Evolutionary conservation across 192 early-diverging fungal species (phyloP).

Genomic region (Umbelopsis sp.): DNA sequence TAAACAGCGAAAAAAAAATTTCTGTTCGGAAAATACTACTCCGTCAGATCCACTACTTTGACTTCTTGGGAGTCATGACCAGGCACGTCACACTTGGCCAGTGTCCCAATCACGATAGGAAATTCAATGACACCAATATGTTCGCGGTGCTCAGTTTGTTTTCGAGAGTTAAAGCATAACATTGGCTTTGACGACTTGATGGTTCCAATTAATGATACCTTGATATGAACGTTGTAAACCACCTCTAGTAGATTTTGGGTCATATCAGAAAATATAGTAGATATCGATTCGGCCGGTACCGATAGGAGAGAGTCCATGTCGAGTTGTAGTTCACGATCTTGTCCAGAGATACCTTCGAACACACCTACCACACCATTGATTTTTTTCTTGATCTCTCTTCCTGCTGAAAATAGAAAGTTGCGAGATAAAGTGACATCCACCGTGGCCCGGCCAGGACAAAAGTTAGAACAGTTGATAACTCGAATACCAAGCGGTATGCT

Average conservation of each 20-base stretch:
- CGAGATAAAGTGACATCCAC: neutral
- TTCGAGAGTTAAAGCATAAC: neutral
- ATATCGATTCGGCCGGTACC: neutral
- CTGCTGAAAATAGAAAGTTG: neutral
- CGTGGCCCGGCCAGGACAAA: neutral
- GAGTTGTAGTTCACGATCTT: neutral
- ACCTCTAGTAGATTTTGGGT: neutral
- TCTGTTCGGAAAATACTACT: too few species aligned
- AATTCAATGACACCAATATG: neutral
- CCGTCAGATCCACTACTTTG: neutral
- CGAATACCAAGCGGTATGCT: neutral
- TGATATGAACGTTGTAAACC: conserved; percentile 1
- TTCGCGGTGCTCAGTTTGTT: neutral
- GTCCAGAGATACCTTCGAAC: neutral
- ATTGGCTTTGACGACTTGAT: neutral
- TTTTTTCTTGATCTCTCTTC: neutral
- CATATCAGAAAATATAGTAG: conserved; percentile 4
- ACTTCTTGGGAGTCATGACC: neutral
- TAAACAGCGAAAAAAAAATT: too few species aligned
- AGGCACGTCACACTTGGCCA: neutral
- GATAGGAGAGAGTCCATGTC: conserved; percentile 7
- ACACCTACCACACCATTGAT: conserved; percentile 8
- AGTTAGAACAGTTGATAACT: neutral
- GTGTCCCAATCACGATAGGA: conserved; percentile 2
- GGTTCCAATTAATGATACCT: neutral